phyloP scores from a whole-genome alignment of 169 alveolate genomes.

The Plasmodium vivax region DNA sequence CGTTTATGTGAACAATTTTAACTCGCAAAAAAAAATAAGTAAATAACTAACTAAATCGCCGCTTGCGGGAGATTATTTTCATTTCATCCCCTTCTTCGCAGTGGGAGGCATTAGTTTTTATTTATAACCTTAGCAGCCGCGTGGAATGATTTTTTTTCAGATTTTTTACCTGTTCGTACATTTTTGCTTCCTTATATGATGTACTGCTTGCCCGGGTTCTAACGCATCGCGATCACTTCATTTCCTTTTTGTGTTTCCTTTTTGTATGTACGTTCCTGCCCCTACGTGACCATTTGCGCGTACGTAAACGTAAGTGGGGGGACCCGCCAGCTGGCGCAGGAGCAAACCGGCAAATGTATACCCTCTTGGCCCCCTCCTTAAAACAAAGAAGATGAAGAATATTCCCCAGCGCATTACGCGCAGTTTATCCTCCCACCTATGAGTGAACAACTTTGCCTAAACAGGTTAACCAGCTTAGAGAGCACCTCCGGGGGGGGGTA shows the following conservation, averaged over 20 bases:
- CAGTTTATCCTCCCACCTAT: background rate
- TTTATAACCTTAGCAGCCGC: background rate
- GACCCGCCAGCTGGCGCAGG: background rate
- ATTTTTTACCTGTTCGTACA: background rate
- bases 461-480: background rate
- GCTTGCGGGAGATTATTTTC: background rate
- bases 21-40: background rate
- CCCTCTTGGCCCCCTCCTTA: background rate
- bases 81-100: background rate
- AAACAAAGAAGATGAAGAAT: background rate
- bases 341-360: background rate
- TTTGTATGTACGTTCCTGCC: background rate
- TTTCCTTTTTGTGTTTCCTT: background rate
- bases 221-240: background rate
- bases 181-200: background rate
- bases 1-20: background rate
- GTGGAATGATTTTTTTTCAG: background rate
- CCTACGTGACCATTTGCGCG: too few species aligned
- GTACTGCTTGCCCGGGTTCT: background rate
- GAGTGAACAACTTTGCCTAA: background rate
- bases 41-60: background rate
- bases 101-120: background rate
- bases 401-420: background rate
- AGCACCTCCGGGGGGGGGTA: background rate
- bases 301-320: background rate